Evolutionary conservation across 2,329 filamentous ascomycete genomes (phyloP), one percentile per base, ranked within the genome.

Genomic region (Bipolaris bicolor): DNA sequence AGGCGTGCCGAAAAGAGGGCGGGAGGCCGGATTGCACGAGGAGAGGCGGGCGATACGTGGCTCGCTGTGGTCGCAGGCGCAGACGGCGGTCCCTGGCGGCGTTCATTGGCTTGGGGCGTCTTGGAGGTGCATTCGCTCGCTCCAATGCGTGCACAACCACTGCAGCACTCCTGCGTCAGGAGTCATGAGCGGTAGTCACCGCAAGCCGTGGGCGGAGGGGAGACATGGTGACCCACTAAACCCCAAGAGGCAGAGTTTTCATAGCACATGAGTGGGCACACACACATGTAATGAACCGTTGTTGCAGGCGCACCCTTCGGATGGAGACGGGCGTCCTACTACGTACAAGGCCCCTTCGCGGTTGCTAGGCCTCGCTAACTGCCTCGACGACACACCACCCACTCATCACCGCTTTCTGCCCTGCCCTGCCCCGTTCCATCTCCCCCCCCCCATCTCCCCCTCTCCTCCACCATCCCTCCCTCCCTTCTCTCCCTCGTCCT

Each of bases 141-240:
- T 54, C 48, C 45, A 63, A 31, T 55, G 66, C 65, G 68, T 71
- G 70, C 69, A 67, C 69, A 63, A 61, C 50, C 52, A 43, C 50
- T 60, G 67, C 56, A 61, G 56, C 58, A 57, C 44, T 55, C 50
- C 50, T 49, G 50, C 41, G 60, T 57, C 57, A 57, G 36, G 62
- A 56, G 64, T 65, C 63, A 66, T 69, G 64, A 62, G 53, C 66
- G 62, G 63, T 50, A 57, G 57, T 48, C 45, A 58, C 62, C 62
- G 62, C 63, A 59, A 57, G 41, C 50, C 61, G 58, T 63, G 62
- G 60, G 48, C 58, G 52, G 53, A 54, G 51, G 49, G 52, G 48
- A 49, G 52, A 54, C 33, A 52, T 55, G 11, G 52, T 59, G 64
- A 55, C 52, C 58, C 60, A 49, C 66, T 66, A 69, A 56, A 33